Conservation (phyloP, 305 asterid species). For the Fraxinus baroniana region DNA sequence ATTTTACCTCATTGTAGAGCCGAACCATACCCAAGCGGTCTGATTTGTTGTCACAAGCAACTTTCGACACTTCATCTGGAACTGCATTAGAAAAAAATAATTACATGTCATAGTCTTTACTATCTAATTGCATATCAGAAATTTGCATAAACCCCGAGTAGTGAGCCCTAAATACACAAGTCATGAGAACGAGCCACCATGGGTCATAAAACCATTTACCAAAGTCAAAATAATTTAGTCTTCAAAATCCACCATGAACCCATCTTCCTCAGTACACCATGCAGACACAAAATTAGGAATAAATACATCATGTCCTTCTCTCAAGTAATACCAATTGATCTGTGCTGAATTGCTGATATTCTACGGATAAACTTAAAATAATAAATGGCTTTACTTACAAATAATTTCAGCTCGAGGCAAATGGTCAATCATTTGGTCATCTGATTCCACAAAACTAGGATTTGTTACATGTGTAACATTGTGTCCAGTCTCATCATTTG, state of each 20-base stretch:
- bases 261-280: slow-evolving; percentile 2
- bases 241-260: neutral
- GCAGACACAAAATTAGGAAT: neutral
- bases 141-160: neutral
- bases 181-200: neutral
- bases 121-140: neutral
- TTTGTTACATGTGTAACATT: slow-evolving; percentile 43
- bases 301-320: neutral
- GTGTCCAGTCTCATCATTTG: slow-evolving; percentile 46
- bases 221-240: neutral
- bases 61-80: slow-evolving; percentile 51
- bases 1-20: slow-evolving; percentile 71
- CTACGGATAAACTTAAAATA: slow-evolving; percentile 23
- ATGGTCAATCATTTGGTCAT: slow-evolving; percentile 41
- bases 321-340: neutral
- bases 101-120: neutral
- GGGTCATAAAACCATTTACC: neutral
- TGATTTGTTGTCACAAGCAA: slow-evolving; percentile 54
- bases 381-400: slow-evolving; percentile 47
- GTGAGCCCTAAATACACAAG: neutral
- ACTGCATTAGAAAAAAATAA: slow-evolving; percentile 46
- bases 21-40: slow-evolving; percentile 64
- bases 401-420: slow-evolving; percentile 58
- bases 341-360: neutral
- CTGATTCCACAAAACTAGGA: slow-evolving; percentile 42